A percentile compares a stretch with the other conserved stretches of the same genome.
These are phyloP conservation scores for Eucalyptus tenuipes DNA, from an alignment of 345 rosid genomes.

Conservation along the genomic window DNA sequence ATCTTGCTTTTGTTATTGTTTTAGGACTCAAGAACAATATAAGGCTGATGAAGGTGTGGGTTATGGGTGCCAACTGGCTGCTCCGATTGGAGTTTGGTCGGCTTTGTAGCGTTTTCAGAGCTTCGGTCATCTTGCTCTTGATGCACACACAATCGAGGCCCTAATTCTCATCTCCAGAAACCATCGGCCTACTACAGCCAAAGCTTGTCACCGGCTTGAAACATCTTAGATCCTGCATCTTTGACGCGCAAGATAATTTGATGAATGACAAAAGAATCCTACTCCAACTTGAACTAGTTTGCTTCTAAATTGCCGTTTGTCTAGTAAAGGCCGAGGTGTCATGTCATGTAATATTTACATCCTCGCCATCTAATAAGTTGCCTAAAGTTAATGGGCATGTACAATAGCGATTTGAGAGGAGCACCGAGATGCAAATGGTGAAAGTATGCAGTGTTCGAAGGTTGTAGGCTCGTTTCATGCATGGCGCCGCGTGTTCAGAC, in stretches of 20 bases:
- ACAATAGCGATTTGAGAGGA: neutral
- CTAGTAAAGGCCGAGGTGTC: neutral
- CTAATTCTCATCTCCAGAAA: neutral
- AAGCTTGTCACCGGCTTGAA: neutral
- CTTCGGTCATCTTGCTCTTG: neutral
- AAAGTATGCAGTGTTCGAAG: neutral
- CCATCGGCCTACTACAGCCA: neutral
- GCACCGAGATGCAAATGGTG: neutral
- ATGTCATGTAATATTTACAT: neutral
- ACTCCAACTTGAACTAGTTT: neutral
- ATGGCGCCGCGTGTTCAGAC: neutral
- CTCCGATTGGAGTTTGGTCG: neutral
- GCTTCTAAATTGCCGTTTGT: neutral
- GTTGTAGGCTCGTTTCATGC: neutral
- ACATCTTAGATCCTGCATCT: neutral
- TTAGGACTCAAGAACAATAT: neutral
- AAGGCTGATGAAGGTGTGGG: neutral
- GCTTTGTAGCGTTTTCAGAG: neutral
- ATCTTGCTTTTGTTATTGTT: neutral
- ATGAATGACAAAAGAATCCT: neutral
- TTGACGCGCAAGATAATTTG: neutral
- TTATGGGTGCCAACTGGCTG: neutral
- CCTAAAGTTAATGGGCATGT: neutral
- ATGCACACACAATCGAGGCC: neutral
- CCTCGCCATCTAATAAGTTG: neutral